These are phyloP conservation scores for Colletotrichum agaves DNA, from an alignment of 2,329 filamentous ascomycete species.

Conservation along the genomic window DNA sequence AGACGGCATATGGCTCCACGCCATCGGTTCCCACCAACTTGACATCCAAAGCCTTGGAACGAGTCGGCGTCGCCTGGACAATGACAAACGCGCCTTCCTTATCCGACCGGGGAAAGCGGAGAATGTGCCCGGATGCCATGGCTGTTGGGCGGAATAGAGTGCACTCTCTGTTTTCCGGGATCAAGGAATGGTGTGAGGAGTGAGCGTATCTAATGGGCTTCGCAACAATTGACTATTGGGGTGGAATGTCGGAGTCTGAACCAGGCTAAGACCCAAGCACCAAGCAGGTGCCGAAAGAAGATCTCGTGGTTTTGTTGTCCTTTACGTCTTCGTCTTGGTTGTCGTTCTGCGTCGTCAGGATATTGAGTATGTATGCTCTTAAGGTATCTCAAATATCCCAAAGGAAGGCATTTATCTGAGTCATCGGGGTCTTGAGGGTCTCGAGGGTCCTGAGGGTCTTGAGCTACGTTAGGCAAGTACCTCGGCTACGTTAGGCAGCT, in stretches of 20 bases:
- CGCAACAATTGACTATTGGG: neutral
- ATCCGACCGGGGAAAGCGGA: constrained; percentile 69
- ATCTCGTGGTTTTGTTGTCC: no score
- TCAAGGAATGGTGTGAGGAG: constrained; percentile 15
- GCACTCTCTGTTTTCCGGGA: constrained; percentile 8
- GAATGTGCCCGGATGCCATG: constrained; percentile 49
- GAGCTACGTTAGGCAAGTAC: no score
- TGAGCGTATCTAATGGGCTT: neutral
- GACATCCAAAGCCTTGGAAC: constrained; percentile 67
- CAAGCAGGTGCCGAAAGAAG: no score
- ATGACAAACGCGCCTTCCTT: constrained; percentile 66
- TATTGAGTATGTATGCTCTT: no score
- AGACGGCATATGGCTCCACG: constrained; percentile 66
- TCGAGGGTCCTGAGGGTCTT: constrained; percentile 14
- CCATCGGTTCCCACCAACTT: constrained; percentile 77
- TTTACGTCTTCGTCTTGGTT: no score
- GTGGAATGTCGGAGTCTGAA: constrained; percentile 1
- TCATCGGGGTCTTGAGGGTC: neutral
- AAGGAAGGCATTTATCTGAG: constrained; percentile 15
- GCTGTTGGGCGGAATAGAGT: constrained; percentile 12
- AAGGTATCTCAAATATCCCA: neutral
- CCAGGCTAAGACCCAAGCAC: no score
- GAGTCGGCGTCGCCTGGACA: constrained; percentile 65
- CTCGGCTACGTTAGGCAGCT: constrained; percentile 28
- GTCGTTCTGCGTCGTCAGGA: no score